These are phyloP conservation scores for Barbarea vulgaris DNA, from an alignment of 345 rosid genomes.

Conservation along the genomic window DNA sequence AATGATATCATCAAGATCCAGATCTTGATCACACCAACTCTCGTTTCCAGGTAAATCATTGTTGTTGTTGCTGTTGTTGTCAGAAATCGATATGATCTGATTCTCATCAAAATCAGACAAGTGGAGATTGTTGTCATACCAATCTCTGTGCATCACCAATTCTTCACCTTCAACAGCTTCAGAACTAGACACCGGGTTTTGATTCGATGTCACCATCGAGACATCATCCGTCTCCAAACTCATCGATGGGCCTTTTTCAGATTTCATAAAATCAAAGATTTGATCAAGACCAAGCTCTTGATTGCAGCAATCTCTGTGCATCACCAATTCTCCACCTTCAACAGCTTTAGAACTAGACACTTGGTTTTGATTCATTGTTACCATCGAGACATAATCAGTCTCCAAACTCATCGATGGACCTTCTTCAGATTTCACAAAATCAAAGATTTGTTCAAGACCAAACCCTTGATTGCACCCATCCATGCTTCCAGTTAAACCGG, in stretches of 20 bases:
- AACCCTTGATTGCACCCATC: background rate
- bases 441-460: slow-evolving; percentile 6
- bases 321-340: background rate
- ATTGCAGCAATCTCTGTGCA: background rate
- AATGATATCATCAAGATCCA: background rate
- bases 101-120: background rate
- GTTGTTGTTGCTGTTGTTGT: background rate
- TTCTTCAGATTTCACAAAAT: background rate
- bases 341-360: background rate
- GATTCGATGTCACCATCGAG: background rate
- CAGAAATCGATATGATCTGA: background rate
- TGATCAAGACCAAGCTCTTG: slow-evolving; percentile 16
- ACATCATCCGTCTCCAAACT: background rate
- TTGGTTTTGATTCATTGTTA: background rate
- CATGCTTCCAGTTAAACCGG: background rate
- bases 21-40: background rate
- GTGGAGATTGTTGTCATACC: background rate
- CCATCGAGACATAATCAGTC: slow-evolving; percentile 3
- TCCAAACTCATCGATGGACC: background rate
- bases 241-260: background rate
- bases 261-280: background rate
- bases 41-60: background rate
- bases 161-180: background rate
- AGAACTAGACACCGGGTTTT: background rate
- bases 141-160: background rate